Evolutionary conservation across 116 monocot species (phyloP), one percentile per base, ranked within the genome.

Genomic region (Papilionanthe hybrid): DNA sequence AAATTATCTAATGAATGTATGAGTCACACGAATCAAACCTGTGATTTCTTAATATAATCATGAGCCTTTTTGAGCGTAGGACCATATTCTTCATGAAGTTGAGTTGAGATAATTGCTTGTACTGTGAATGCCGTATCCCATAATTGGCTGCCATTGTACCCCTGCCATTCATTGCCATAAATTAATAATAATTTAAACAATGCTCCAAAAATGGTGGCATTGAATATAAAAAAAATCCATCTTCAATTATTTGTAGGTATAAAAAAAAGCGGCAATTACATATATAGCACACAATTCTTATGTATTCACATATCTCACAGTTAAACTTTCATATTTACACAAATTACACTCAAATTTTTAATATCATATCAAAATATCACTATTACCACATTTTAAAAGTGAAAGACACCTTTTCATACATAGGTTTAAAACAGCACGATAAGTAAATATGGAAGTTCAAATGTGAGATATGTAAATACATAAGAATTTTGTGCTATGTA

Each of bases 111-210:
- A 66, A 95, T 93, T 82, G 99, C 99, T 85, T 99, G 99, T 86
- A 90, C 86, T 81, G 93, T 72, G 53, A 99, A 99, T 75, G 88
- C 82, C 18, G 95, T 92, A 77, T 99, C 99, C 99, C 99, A 99
- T 43, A 95, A 67, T 78, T 99, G 99, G 85, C 93, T 93, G 22
- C 99, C 99, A 88, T 95, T 93, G 80, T 95, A 99, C 25, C 95
- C 93, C 94, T 94, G 80, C 42, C 83, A 49, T 76, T 78, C 22
- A 69, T 44, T 32, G 73, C 7, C 45, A 73, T 73, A 44, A 11
- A 73, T 17, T 44, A 20, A 44, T 41, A 7, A 73, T 43, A 73
- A 73, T 44, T 42, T 73, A 43, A 29, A 44, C 9, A 32, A 5
- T 71, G 37, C 18, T 32, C 71, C 17, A 29, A 78, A 72, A 41